Evolutionary conservation across 768 basidiomycete species (phyloP).

Genomic region (Boletus rubescentipes): DNA sequence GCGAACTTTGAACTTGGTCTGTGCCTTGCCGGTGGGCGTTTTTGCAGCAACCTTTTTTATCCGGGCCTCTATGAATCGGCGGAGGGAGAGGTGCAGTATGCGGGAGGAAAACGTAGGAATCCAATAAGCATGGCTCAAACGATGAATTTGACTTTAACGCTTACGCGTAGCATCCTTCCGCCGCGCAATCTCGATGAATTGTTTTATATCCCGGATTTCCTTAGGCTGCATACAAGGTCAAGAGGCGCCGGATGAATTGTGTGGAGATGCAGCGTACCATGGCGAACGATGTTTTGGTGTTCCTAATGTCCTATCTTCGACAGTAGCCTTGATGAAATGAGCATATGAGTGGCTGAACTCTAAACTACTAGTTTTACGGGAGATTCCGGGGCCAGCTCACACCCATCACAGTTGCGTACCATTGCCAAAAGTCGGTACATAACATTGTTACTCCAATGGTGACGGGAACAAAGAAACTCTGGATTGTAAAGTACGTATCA

Average conservation of each 20-base stretch:
- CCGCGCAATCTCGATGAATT: constrained; percentile 95
- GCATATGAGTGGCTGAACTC: constrained; percentile 32
- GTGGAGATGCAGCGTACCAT: constrained; percentile 26
- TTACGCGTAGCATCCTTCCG: constrained; percentile 95
- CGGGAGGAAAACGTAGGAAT: background rate
- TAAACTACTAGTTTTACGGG: constrained; percentile 31
- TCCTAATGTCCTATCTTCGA: background rate
- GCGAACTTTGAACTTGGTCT: constrained; percentile 98
- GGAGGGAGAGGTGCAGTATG: background rate
- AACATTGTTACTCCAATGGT: background rate
- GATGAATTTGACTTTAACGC: constrained; percentile 36
- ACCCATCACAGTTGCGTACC: no score
- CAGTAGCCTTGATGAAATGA: background rate
- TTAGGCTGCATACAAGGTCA: constrained; percentile 65
- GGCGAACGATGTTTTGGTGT: constrained; percentile 17
- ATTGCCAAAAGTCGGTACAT: no score
- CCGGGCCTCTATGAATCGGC: constrained; percentile 72
- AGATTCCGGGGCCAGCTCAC: constrained; percentile 13
- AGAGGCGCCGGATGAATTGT: background rate
- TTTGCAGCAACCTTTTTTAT: constrained; percentile 91
- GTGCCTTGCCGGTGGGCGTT: constrained; percentile 65
- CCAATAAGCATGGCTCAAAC: background rate
- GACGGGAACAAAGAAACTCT: background rate
- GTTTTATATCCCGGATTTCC: constrained; percentile 97
- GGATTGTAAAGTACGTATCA: background rate